phyloP scores from a whole-genome alignment of 2,329 filamentous ascomycete genomes.

The Xylariomycetidae sp. region DNA sequence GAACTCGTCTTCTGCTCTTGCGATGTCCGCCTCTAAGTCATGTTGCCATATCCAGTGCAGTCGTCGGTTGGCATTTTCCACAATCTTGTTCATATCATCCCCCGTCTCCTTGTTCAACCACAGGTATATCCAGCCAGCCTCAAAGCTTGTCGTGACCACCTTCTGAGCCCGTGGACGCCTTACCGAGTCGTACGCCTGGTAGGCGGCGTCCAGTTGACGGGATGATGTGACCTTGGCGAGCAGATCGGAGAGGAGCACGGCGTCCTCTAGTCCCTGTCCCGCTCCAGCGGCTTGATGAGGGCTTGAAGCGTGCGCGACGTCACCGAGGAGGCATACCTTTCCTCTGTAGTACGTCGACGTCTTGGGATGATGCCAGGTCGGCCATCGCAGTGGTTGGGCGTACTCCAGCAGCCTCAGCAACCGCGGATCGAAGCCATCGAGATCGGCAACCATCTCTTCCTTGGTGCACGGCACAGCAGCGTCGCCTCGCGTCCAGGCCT shows the following conservation, averaged over 20 bases:
- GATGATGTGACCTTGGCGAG: slow-evolving; percentile 13
- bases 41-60: slow-evolving; percentile 29
- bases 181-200: slow-evolving; percentile 22
- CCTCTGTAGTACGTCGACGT: slow-evolving; percentile 19
- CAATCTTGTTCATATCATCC: slow-evolving; percentile 24
- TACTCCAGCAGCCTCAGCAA: slow-evolving; percentile 19
- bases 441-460: slow-evolving; percentile 20
- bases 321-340: slow-evolving; percentile 19
- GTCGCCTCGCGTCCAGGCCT: slow-evolving; percentile 16
- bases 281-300: slow-evolving; percentile 22
- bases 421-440: slow-evolving; percentile 16
- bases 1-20: slow-evolving; percentile 16
- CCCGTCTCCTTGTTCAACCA: slow-evolving; percentile 19
- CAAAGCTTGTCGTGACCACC: slow-evolving; percentile 23
- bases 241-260: slow-evolving; percentile 19
- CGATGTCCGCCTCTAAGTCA: slow-evolving; percentile 20
- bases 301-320: slow-evolving; percentile 21
- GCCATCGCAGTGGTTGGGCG: slow-evolving; percentile 19
- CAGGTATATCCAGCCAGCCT: slow-evolving; percentile 24
- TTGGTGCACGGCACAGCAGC: slow-evolving; percentile 16
- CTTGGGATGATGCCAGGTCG: slow-evolving; percentile 20
- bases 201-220: slow-evolving; percentile 16
- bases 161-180: slow-evolving; percentile 26
- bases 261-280: slow-evolving; percentile 23
- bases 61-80: slow-evolving; percentile 23